Evolutionary conservation across 1,284 basidiomycete genomes (phyloP), one percentile per base, ranked within the genome.

Genomic region (Leucoagaricus sp.): DNA sequence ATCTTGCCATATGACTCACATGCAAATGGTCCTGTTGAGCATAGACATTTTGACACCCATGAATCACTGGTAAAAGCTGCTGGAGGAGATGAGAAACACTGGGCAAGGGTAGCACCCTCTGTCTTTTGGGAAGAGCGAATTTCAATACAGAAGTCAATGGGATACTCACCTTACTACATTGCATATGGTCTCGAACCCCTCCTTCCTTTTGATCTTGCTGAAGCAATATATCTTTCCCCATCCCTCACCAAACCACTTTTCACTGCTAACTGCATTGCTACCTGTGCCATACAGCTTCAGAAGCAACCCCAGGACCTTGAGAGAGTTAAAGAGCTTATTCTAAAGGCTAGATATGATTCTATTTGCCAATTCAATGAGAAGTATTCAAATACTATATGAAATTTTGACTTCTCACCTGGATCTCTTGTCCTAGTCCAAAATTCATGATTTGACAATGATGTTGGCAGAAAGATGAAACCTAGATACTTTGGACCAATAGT

Each of bases 1-100:
- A 79, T 82, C 8, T 76, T 72, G 0, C 67, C 66, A 0, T 82
- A 82, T 57, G 82, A 82, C 55, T 80, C 75, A 0, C 67, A 66
- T 3, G 75, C 69, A 0, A 80, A 80, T 50, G 72, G 78, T 0
- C 57, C 72, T 0, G 68, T 79, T 1, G 75, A 81, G 56, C 51
- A 69, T 1, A 50, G 63, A 9, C 77, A 81, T 49, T 72, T 62
- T 50, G 65, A 71, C 46, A 63, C 78, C 5, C 52, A 69, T 1
- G 63, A 79, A 60, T 64, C 70, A 1, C 41, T 80, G 0, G 60
- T 74, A 29, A 80, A 79, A 56, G 69, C 72, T 1, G 63, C 63
- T 1, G 67, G 68, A 1, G 73, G 72, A 0, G 66, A 76, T 12
- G 47, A 66, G 40, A 49, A 52, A 0, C 59, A 65, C 19, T 79